phyloP scores from a whole-genome alignment of 2,329 filamentous ascomycete species.

The Cercospora nicotianae region DNA sequence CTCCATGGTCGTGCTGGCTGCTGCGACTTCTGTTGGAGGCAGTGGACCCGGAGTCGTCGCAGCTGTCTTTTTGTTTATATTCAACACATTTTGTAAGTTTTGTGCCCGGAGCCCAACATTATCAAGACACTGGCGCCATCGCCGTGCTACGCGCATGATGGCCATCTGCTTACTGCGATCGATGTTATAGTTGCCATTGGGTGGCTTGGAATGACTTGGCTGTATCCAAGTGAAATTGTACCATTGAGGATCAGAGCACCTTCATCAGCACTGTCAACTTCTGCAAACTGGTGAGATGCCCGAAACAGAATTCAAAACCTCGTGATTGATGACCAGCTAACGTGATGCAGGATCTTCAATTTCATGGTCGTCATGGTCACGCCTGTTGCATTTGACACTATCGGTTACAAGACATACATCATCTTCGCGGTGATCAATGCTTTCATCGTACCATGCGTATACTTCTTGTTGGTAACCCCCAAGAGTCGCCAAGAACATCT shows the following conservation, averaged over 20 bases:
- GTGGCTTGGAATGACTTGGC: slow-evolving; percentile 40
- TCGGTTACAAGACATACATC: slow-evolving; percentile 39
- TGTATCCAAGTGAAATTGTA: slow-evolving; percentile 37
- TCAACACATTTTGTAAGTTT: slow-evolving; percentile 38
- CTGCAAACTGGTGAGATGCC: slow-evolving; percentile 37
- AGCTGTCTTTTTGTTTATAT: slow-evolving; percentile 42
- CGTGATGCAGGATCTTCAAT: slow-evolving; percentile 37
- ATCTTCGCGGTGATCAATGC: slow-evolving; percentile 66
- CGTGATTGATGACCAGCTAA: slow-evolving; percentile 19
- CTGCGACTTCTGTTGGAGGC: slow-evolving; percentile 25
- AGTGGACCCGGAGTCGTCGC: slow-evolving; percentile 38
- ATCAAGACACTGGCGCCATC: background rate
- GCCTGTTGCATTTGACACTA: slow-evolving; percentile 56
- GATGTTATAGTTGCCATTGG: slow-evolving; percentile 34
- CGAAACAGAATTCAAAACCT: slow-evolving; percentile 30
- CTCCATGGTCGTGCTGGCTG: slow-evolving; percentile 37
- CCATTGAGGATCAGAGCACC: slow-evolving; percentile 40
- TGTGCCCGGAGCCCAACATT: background rate
- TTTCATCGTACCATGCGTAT: slow-evolving; percentile 53
- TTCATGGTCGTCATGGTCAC: slow-evolving; percentile 56
- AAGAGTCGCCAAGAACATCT: background rate
- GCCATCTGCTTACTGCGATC: background rate
- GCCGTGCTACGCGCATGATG: background rate
- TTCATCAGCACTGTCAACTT: slow-evolving; percentile 45
- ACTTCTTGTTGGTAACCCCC: slow-evolving; percentile 26